phyloP scores from a whole-genome alignment of 2,329 filamentous ascomycete genomes.

The Ascochyta rabiei region DNA sequence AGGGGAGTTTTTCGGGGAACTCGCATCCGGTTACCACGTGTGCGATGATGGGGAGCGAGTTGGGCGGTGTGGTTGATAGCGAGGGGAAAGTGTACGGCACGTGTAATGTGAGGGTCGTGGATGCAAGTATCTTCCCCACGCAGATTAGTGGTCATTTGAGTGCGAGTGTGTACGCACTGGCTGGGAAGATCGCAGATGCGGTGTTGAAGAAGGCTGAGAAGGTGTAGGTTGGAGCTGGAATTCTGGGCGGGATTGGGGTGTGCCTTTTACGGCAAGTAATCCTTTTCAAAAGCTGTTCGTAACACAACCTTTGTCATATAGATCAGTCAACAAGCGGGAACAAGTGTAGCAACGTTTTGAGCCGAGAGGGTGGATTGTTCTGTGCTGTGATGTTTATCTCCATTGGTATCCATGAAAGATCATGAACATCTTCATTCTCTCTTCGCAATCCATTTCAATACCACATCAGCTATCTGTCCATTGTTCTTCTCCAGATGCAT shows the following conservation, averaged over 20 bases:
- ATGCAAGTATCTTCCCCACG: constrained; percentile 46
- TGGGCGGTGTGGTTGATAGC: constrained; percentile 44
- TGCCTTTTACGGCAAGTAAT: too few relatives aligned
- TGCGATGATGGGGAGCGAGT: constrained; percentile 41
- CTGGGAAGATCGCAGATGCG: constrained; percentile 41
- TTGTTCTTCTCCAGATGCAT: constrained; percentile 61
- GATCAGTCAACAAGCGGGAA: too few relatives aligned
- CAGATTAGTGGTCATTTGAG: constrained; percentile 46
- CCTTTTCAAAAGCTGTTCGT: too few relatives aligned
- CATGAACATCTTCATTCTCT: too few relatives aligned
- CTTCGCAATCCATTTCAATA: constrained; percentile 49
- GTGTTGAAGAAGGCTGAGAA: constrained; percentile 16
- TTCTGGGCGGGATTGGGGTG: too few relatives aligned
- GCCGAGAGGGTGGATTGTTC: too few relatives aligned
- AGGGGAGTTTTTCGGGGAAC: constrained; percentile 28
- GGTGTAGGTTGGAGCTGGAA: background rate
- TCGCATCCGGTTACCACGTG: constrained; percentile 43
- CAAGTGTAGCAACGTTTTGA: too few relatives aligned
- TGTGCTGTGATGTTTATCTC: too few relatives aligned
- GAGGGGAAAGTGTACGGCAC: constrained; percentile 44
- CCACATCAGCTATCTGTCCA: constrained; percentile 47
- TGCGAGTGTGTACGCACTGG: constrained; percentile 47
- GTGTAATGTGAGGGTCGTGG: constrained; percentile 44
- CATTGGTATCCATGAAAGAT: too few relatives aligned
- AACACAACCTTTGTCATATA: too few relatives aligned